Percentiles rank a stretch among this genome's conserved stretches.
These are phyloP conservation scores for Epichloe gansuensis DNA, from an alignment of 2,329 filamentous ascomycete species.

Conservation along the genomic window DNA sequence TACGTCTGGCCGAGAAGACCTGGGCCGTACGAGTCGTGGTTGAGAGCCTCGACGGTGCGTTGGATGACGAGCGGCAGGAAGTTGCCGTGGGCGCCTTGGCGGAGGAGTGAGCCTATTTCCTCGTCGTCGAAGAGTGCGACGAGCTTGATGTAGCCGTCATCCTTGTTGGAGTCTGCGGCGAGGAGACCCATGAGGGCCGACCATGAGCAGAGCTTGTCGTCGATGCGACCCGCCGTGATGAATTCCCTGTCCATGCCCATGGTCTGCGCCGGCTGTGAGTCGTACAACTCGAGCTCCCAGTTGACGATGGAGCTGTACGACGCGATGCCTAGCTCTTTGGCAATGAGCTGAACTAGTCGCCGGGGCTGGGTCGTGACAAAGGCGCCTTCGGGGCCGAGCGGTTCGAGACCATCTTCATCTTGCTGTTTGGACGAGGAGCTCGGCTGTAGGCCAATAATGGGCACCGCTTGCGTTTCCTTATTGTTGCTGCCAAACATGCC, in stretches of 20 bases:
- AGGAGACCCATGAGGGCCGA: conserved; percentile 76
- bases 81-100: conserved; percentile 82
- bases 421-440: conserved; percentile 48
- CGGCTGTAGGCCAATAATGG: conserved; percentile 74
- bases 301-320: conserved; percentile 70
- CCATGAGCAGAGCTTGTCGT: conserved; percentile 97
- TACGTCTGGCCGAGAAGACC: conserved; percentile 68
- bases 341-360: conserved; percentile 72
- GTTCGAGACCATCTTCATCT: conserved; percentile 22
- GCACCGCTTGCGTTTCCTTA: conserved; percentile 84
- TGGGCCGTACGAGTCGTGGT: conserved; percentile 40
- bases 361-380: conserved; percentile 80
- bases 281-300: conserved; percentile 95
- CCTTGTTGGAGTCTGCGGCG: conserved; percentile 41
- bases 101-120: conserved; percentile 83
- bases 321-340: conserved; percentile 58
- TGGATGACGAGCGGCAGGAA: conserved; percentile 74
- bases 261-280: conserved; percentile 72
- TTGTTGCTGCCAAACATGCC: conserved; percentile 59
- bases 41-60: conserved; percentile 61
- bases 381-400: conserved; percentile 50
- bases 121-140: conserved; percentile 96
- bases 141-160: conserved; percentile 67
- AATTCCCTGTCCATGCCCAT: conserved; percentile 84
- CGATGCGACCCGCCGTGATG: conserved; percentile 88